These are phyloP conservation scores for barley (Hordeum vulgare) DNA, from an alignment of 176 grass and related monocot genomes.

Conservation along the genomic window MorexV3_pseudomolecules_assembly NC_058518.1:483028721-483029220, in stretches of 20 bases:
- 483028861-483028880: neutral
- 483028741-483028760: neutral
- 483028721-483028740: neutral
- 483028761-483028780: neutral
- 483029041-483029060: neutral
- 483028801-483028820: no score
- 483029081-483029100: neutral
- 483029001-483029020: neutral
- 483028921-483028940: neutral
- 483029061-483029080: neutral
- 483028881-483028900: neutral
- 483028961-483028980: neutral
- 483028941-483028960: neutral
- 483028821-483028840: no score
- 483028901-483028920: neutral
- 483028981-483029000: neutral
- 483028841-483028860: no score
- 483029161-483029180: conserved; percentile 97
- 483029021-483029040: neutral
- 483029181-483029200: conserved; percentile 78
- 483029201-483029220: conserved; percentile 72
- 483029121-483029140: conserved; percentile 91
- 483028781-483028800: neutral
- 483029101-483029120: neutral
- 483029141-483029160: conserved; percentile 79